Conservation (phyloP, 208 protist species). For the Tetramitus jugosus region DNA sequence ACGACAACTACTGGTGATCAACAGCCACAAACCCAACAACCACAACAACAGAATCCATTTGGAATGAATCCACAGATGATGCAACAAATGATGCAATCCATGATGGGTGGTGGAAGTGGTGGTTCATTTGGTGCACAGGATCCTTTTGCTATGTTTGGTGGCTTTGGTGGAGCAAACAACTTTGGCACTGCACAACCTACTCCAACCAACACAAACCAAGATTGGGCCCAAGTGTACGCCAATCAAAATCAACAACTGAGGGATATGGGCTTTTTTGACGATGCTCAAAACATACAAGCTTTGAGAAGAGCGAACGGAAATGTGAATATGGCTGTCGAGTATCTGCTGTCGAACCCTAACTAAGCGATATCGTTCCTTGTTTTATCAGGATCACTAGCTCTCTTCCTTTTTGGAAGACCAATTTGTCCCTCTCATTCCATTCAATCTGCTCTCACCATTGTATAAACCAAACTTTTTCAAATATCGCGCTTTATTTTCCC, state of each 20-base stretch:
- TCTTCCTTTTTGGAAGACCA: no score
- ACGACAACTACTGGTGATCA: no score
- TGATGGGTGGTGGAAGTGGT: not conserved
- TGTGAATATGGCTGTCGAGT: conserved; percentile 24
- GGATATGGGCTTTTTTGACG: conserved; percentile 26
- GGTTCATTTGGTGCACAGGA: not conserved
- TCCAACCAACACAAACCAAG: not conserved
- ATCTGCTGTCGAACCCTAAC: conserved; percentile 14
- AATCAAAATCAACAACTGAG: conserved; percentile 10
- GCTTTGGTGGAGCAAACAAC: not conserved
- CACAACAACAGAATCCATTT: conserved; percentile 15
- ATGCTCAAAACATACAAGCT: conserved; percentile 16
- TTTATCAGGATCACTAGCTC: no score
- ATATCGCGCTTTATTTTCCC: no score
- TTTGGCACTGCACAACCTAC: not conserved
- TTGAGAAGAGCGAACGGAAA: not conserved
- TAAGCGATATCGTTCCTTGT: no score
- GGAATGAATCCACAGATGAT: not conserved
- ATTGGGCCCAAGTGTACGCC: not conserved
- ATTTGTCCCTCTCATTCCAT: no score
- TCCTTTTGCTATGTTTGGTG: conserved; percentile 11
- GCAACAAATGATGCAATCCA: not conserved
- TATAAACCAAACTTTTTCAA: no score
- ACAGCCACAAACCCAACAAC: not conserved
- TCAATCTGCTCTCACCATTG: no score